Evolutionary conservation across 164 flowering plant genomes (phyloP).

Genomic region (Euptelea pleiosperma): DNA sequence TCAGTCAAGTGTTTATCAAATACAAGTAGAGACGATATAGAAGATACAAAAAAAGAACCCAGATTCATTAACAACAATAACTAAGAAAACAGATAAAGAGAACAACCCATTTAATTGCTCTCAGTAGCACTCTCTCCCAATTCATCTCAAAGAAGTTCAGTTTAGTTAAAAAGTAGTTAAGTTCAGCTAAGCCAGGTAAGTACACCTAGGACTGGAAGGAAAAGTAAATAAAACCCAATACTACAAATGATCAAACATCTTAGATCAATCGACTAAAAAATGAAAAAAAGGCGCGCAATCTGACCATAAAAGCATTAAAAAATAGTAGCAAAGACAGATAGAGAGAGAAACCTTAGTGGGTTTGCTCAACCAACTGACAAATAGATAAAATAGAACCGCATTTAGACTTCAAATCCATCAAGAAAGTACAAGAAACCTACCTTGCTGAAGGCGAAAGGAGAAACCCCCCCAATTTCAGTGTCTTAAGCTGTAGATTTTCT

Average conservation of each 20-base stretch:
- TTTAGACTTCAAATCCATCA: neutral
- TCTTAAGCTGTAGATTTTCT: slow-evolving; percentile 8
- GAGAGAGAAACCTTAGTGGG: slow-evolving; percentile 2
- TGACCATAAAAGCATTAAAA: neutral
- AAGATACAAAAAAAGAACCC: neutral
- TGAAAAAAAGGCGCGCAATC: neutral
- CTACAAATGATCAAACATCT: no score
- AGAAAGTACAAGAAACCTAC: neutral
- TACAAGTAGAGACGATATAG: no score
- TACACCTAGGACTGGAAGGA: no score
- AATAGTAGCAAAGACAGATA: no score
- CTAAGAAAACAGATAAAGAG: neutral
- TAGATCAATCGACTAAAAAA: neutral
- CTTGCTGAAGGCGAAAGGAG: neutral
- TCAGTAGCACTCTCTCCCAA: no score
- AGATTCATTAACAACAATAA: slow-evolving; percentile 18
- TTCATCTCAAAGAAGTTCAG: no score
- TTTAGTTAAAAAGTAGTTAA: no score
- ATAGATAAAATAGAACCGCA: no score
- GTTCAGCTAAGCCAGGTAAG: no score
- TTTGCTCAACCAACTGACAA: neutral
- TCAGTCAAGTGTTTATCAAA: no score
- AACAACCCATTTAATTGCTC: slow-evolving; percentile 2
- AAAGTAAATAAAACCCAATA: no score
- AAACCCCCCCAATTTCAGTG: slow-evolving; percentile 19